These are phyloP conservation scores for Rachicladosporium sp. DNA, from an alignment of 2,329 filamentous ascomycete genomes.

Conservation along the genomic window DNA sequence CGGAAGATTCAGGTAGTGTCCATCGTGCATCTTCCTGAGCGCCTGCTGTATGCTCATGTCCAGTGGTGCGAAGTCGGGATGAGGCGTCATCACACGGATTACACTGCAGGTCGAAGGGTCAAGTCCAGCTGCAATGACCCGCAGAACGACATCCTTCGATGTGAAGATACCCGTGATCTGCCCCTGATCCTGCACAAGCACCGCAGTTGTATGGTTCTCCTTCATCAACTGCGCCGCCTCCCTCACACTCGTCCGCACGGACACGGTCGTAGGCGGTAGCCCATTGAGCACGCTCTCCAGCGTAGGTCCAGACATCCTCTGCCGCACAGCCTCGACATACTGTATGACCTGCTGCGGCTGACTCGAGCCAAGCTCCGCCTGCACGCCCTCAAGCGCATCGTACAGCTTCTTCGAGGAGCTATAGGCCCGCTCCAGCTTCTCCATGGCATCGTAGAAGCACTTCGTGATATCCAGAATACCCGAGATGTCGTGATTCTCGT, in stretches of 20 bases:
- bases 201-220: slow-evolving; percentile 94
- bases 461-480: slow-evolving; percentile 98
- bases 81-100: slow-evolving; percentile 96
- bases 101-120: slow-evolving; percentile 94
- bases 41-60: slow-evolving; percentile 99
- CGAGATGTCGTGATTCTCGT: slow-evolving; percentile 98
- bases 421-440: slow-evolving; percentile 95
- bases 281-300: slow-evolving; percentile 89
- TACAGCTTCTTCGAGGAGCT: slow-evolving; percentile 96
- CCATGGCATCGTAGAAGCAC: slow-evolving; percentile 99
- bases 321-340: slow-evolving; percentile 88
- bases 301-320: slow-evolving; percentile 96
- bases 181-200: slow-evolving; percentile 91
- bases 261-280: slow-evolving; percentile 84
- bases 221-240: slow-evolving; percentile 95
- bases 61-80: slow-evolving; percentile 95
- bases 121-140: slow-evolving; percentile 91
- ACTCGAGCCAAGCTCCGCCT: slow-evolving; percentile 88
- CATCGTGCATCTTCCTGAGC: slow-evolving; percentile 98
- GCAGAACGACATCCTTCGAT: slow-evolving; percentile 95
- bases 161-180: slow-evolving; percentile 98
- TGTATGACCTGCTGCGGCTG: slow-evolving; percentile 98
- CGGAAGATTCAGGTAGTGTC: slow-evolving; percentile 92
- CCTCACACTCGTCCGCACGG: slow-evolving; percentile 88
- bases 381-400: slow-evolving; percentile 92